A percentile compares a stretch with the other conserved stretches of the same genome.
These are phyloP conservation scores for Gossypium longicalyx DNA, from an alignment of 345 rosid species.

Conservation along the genomic window DNA sequence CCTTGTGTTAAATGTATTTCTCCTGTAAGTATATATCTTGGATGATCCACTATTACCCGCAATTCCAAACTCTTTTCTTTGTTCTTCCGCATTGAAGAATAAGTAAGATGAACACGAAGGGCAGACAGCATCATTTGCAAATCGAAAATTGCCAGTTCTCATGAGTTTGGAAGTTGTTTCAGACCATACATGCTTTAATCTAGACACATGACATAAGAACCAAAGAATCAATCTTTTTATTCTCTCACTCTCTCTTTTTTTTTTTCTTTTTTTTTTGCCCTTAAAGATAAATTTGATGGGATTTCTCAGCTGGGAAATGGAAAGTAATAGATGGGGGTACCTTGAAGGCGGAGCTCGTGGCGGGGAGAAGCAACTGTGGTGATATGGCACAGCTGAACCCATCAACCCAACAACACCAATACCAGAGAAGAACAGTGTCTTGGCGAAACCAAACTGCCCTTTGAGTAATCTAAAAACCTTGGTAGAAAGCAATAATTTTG, in stretches of 20 bases:
- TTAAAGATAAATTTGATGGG: background rate
- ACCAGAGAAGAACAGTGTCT: background rate
- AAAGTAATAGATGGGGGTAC: conserved; percentile 17
- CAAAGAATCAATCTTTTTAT: conserved; percentile 20
- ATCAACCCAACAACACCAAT: background rate
- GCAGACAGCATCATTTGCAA: conserved; percentile 29
- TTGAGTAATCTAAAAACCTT: background rate
- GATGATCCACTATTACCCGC: conserved; percentile 27
- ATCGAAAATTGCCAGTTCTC: conserved; percentile 27
- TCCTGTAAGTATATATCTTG: conserved; percentile 31
- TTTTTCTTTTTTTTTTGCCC: background rate
- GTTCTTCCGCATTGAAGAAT: conserved; percentile 45
- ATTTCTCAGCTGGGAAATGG: background rate
- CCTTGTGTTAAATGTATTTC: conserved; percentile 38
- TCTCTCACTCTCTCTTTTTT: background rate
- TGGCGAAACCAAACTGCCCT: conserved; percentile 7
- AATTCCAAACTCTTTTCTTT: conserved; percentile 25
- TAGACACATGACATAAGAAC: too few species aligned
- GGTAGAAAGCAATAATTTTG: too few species aligned
- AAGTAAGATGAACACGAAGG: conserved; percentile 31
- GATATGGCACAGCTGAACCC: conserved; percentile 23
- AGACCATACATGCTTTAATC: conserved; percentile 27
- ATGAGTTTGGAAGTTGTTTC: conserved; percentile 31
- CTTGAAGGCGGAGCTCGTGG: conserved; percentile 45
- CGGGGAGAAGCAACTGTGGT: conserved; percentile 44